Evolutionary conservation across 2,329 filamentous ascomycete genomes (phyloP).

Genomic region (Fusarium irregulare): DNA sequence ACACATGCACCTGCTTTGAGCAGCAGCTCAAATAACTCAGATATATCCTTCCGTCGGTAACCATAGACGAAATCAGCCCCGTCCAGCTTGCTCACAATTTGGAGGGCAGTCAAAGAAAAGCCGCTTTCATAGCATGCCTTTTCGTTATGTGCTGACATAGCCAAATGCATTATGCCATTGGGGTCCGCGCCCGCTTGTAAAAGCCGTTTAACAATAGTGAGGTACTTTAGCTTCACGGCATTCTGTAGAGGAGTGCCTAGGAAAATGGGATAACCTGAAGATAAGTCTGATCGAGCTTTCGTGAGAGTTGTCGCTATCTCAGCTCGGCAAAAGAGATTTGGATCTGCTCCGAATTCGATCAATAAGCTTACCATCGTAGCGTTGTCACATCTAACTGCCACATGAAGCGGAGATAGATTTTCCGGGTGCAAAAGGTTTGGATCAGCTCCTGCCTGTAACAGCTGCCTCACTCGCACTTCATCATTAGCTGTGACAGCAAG

Average conservation of each 20-base stretch:
- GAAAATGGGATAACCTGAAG: fast-evolving
- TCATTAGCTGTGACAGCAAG: not conserved
- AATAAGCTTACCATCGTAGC: not conserved
- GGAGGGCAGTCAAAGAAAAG: no score
- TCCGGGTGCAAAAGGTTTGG: not conserved
- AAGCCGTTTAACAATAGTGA: not conserved
- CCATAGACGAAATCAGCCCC: no score
- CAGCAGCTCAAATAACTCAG: not conserved
- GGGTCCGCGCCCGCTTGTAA: not conserved
- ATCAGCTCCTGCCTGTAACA: not conserved
- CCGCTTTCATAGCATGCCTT: fast-evolving
- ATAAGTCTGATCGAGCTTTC: no score
- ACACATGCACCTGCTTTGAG: not conserved
- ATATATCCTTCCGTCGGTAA: no score
- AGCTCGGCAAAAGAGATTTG: not conserved
- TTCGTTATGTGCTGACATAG: fast-evolving
- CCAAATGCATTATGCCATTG: fast-evolving
- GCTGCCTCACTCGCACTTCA: no score
- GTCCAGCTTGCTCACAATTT: no score
- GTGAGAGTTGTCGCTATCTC: not conserved
- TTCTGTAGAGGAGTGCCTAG: not conserved
- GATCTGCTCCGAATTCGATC: not conserved
- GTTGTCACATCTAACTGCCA: fast-evolving
- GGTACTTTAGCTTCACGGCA: fast-evolving
- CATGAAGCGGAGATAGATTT: not conserved